Base-by-base conservation (phyloP, 345 rosid genomes). In the Gynandropsis gynandra region DNA sequence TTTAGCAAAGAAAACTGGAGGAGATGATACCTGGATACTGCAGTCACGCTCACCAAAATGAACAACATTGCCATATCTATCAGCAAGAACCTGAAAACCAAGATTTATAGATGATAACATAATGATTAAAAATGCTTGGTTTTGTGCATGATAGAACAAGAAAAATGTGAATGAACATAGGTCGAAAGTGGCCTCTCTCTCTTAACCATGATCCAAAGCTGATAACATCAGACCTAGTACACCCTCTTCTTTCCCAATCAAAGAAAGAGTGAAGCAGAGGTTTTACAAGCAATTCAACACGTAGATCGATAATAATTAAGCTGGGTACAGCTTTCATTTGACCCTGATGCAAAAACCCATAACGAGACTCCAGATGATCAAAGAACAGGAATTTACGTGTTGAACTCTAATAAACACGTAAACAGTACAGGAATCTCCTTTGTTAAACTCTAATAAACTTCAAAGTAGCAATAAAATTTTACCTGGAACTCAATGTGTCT, bases 41-140 rank as follows among this genome's bases (percentile, higher is more conserved):
- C 98, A 92, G 78, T 92, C 98, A 58, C 98, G 89, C 79, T 92
- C 98, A 58, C 98, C 96, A 59, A 84, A 92, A 71, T 92, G 98
- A 66, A 92, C 96, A 64, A 87, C 98, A 63, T 92, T 87, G 49
- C 98, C 96, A 63, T 69, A 72, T 68, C 87, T 87, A 78, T 92
- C 98, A 13, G 98, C 95, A 61, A 92, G 93, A 66, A 92, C 90
- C 98, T 92, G 76, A 37, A 63, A 69, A 59, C 42, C 53, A 53
- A 58, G 11, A 62, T 18, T 14, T 31, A 18, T 33, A 50, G 20
- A 53, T 49, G 64, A 46, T 13, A 58, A 44, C 11, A 62, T 0
- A 50, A 14, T 43, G 47, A 62, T 52, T 37, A 37, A 37, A 37
- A 37, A 37, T 2, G 41, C 29, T 24, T 5, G 5, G 29, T 24